Percentiles rank a stretch among this genome's conserved stretches.
These are phyloP conservation scores for Vitis cinerea DNA, from an alignment of 164 flowering plant species.

Conservation along the genomic window DNA sequence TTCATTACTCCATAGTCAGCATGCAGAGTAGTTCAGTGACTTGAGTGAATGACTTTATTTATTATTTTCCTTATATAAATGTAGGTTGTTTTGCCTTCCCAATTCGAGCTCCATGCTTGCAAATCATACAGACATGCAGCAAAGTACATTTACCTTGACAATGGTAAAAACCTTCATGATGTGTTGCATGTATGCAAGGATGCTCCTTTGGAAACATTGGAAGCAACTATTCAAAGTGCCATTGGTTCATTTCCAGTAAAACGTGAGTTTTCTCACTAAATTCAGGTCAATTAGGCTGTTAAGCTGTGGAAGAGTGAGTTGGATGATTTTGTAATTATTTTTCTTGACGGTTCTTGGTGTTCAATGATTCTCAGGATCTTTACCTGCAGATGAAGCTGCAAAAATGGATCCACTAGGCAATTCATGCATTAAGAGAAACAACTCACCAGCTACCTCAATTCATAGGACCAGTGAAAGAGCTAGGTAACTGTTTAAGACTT, in stretches of 20 bases:
- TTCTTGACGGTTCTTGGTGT: not conserved
- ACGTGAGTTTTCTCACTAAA: conserved; percentile 17
- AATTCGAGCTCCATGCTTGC: conserved; percentile 65
- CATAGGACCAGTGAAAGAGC: not conserved
- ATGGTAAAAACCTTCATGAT: conserved; percentile 59
- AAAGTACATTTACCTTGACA: conserved; percentile 56
- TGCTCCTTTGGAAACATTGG: conserved; percentile 32
- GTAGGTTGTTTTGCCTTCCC: conserved; percentile 57
- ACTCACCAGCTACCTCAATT: conserved; percentile 9
- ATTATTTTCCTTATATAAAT: not conserved
- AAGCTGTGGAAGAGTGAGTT: no score
- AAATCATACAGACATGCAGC: conserved; percentile 52
- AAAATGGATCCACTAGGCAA: conserved; percentile 23
- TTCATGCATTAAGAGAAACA: conserved; percentile 22
- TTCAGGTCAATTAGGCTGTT: not conserved
- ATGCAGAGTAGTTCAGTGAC: not conserved
- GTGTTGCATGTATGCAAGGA: conserved; percentile 45
- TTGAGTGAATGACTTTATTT: not conserved
- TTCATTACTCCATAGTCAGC: not conserved
- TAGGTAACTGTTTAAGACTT: conserved; percentile 23
- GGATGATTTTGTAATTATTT: not conserved
- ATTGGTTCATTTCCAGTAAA: conserved; percentile 38
- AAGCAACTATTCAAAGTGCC: conserved; percentile 37
- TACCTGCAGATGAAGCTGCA: conserved; percentile 17
- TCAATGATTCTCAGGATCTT: conserved; percentile 20